Evolutionary conservation across 2,329 filamentous ascomycete genomes (phyloP), one percentile per base, ranked within the genome.

Genomic region (Escovopsis sp.): DNA sequence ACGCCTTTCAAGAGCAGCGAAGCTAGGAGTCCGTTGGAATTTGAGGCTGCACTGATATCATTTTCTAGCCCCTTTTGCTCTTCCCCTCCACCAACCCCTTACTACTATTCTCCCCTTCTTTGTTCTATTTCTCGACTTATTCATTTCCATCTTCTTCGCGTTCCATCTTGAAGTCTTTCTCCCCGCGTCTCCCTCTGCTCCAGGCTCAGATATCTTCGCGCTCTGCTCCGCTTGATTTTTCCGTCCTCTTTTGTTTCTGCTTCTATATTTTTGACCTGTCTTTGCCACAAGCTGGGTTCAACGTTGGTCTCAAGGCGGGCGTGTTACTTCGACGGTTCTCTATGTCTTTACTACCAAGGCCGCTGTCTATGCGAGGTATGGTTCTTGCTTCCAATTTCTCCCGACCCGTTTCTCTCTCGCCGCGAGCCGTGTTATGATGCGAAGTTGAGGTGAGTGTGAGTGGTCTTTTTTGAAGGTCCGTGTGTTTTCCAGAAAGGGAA

Each of bases 261-360:
- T 25, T 25, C 11, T 23, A 5, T 23, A 6, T 3, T 25, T 25
- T 52, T 54, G 48, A 45, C 40, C 48, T 47, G 44, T 41, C 43
- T 41, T 41, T 43, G 46, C 48, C 49, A 48, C 46, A 44, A 43
- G 40, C 43, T 44, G 41, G 42, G 42, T 45, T 48, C n/a, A n/a
- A n/a, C n/a, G 46, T 53, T 50, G 44, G 47, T 48, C 46, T 48
- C 45, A 43, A 36, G 52, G 50, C 46, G 49, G 48, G 46, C 56
- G 54, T 55, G 56, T 53, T 53, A 55, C 50, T n/a, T 56, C 48
- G 42, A 48, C 45, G 50, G 51, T 47, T 45, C 49, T 49, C 32
- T 38, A 46, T 51, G 47, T 53, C 46, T 47, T 48, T 42, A 50
- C 45, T 45, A 43, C 21, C 11, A 8, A 25, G 39, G 40, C 43